phyloP scores from a whole-genome alignment of 164 flowering plant genomes.

The Vitis rupestris region DNA sequence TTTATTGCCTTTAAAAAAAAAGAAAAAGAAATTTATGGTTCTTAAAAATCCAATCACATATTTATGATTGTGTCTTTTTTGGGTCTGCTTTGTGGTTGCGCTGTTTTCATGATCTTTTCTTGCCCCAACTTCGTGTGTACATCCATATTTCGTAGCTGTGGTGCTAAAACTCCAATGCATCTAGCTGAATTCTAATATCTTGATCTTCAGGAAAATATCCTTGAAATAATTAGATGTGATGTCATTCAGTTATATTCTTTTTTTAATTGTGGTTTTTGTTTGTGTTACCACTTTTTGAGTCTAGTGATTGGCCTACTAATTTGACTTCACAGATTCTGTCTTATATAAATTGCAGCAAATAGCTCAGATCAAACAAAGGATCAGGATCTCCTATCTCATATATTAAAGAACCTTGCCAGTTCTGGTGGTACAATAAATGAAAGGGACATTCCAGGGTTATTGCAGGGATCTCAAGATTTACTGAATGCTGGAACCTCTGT shows the following conservation, averaged over 20 bases:
- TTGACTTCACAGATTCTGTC: conserved; percentile 1
- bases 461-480: conserved; percentile 37
- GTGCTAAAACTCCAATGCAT: too few species aligned
- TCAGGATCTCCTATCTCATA: conserved; percentile 59
- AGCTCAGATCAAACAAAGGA: conserved; percentile 44
- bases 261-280: neutral
- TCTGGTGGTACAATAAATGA: conserved; percentile 35
- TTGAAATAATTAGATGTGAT: neutral
- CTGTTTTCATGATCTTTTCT: too few species aligned
- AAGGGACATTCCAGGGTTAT: conserved; percentile 32
- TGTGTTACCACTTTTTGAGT: neutral
- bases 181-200: neutral
- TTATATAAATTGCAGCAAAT: conserved; percentile 47
- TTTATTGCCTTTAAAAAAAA: too few species aligned
- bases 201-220: too few species aligned
- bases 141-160: too few species aligned
- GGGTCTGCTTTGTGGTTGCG: too few species aligned
- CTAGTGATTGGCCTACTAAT: neutral
- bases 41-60: too few species aligned
- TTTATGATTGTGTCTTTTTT: too few species aligned
- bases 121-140: too few species aligned
- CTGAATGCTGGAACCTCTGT: conserved; percentile 28
- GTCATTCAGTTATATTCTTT: neutral
- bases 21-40: too few species aligned
- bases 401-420: conserved; percentile 48